Evolutionary conservation across 805 yeast species (phyloP).

Genomic region (Nakazawaea anatomiae): DNA sequence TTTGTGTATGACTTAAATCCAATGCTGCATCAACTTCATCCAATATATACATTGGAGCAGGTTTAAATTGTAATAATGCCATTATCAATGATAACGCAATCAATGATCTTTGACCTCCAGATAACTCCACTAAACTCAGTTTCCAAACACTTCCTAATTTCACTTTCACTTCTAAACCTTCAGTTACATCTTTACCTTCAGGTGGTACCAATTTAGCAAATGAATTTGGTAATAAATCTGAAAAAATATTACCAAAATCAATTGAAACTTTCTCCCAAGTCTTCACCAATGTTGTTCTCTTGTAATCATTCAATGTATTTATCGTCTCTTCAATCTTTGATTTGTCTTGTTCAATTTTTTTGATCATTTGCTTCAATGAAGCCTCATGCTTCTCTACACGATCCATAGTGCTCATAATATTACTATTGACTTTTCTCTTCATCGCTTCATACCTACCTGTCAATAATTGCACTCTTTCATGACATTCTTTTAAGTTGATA

Average conservation of each 20-base stretch:
- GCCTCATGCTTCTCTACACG: conserved; percentile 84
- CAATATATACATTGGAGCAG: conserved; percentile 97
- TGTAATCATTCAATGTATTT: conserved; percentile 75
- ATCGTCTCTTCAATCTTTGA: conserved; percentile 86
- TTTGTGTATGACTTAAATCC: conserved; percentile 95
- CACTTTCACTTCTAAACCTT: conserved; percentile 88
- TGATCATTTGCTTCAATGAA: conserved; percentile 71
- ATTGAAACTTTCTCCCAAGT: conserved; percentile 84
- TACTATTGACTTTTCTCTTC: conserved; percentile 76
- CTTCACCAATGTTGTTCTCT: conserved; percentile 70
- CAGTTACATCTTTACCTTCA: conserved; percentile 75
- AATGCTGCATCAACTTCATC: conserved; percentile 99
- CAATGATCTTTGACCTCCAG: conserved; percentile 96
- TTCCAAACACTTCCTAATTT: conserved; percentile 89
- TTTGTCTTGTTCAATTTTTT: conserved; percentile 84
- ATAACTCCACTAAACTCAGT: conserved; percentile 86
- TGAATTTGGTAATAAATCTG: conserved; percentile 83
- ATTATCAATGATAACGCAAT: conserved; percentile 88
- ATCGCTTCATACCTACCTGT: conserved; percentile 57
- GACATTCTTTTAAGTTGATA: conserved; percentile 57
- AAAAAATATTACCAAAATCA: conserved; percentile 88
- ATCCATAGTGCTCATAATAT: conserved; percentile 88
- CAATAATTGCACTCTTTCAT: conserved; percentile 49
- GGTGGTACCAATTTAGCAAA: conserved; percentile 84
- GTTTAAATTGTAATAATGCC: conserved; percentile 89